Evolutionary conservation across 1,284 basidiomycete species (phyloP), one percentile per base, ranked within the genome.

Genomic region (Cutaneotrichosporon sp.): DNA sequence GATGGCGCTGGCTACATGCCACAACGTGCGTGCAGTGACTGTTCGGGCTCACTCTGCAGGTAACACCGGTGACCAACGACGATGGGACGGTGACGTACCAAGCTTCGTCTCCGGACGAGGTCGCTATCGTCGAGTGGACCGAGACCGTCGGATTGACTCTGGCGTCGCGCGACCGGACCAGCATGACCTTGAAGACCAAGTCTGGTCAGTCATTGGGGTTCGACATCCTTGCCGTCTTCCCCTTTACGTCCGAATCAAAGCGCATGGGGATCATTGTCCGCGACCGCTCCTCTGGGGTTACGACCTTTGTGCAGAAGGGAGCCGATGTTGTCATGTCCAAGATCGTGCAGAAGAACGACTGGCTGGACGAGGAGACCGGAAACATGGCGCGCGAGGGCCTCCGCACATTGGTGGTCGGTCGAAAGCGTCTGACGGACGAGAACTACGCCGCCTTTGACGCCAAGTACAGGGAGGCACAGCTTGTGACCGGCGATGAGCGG

Each of bases 361-460:
- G 97, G 97, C 84, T 99, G 1, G 97, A 99, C 68, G 97, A 99
- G 74, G 97, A 99, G 79, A 94, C 90, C 16, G 95, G 90, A 13
- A 99, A 99, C 74, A 99, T 99, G 95, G 95, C 95, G 0, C 84
- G 97, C 22, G 97, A 99, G 72, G 97, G 97, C 0, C 79, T 99
- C 55, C 85, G 97, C 6, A 99, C 97, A 16, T 84, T 99, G 29
- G 97, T 99, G 20, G 87, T 99, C 72, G 97, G 88, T 5, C 83
- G 91, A 36, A 94, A 93, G 74, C 82, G 86, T 36, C 81, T 99
- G 13, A 86, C 85, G 3, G 79, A 85, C 11, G 87, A 89, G 55
- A 80, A 85, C 2, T 98, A 91, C 74, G 79, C 80, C 0, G 84
- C 86, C 5, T 99, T 97, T 80, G 89, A 90, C 70, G 80, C 82